phyloP scores from a whole-genome alignment of 2,329 filamentous ascomycete genomes.

The Talaromyces atroroseus region DNA sequence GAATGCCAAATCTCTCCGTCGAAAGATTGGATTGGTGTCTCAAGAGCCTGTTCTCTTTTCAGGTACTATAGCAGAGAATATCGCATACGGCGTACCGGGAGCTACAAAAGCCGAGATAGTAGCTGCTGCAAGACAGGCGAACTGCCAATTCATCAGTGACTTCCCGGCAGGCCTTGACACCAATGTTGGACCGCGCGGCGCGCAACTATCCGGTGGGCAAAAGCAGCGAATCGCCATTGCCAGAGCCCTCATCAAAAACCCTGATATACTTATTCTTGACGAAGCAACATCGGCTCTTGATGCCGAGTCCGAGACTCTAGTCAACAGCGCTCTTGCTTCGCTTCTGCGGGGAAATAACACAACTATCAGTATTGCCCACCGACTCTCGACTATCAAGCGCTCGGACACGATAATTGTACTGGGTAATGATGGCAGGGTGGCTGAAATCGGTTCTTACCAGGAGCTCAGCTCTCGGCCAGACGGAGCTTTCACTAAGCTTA shows the following conservation, averaged over 20 bases:
- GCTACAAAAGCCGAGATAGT: constrained; percentile 78
- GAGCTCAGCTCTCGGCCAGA: constrained; percentile 66
- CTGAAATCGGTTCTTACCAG: constrained; percentile 80
- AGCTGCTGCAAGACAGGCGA: constrained; percentile 80
- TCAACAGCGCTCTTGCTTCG: constrained; percentile 80
- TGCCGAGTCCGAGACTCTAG: constrained; percentile 92
- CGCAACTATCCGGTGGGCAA: constrained; percentile 90
- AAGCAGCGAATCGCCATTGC: constrained; percentile 98
- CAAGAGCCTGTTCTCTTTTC: constrained; percentile 95
- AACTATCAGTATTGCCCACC: constrained; percentile 94
- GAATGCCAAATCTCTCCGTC: constrained; percentile 88
- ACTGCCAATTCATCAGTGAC: constrained; percentile 94
- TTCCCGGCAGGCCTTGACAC: constrained; percentile 95
- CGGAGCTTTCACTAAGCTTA: constrained; percentile 87
- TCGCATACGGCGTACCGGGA: constrained; percentile 78
- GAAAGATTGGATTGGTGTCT: constrained; percentile 89
- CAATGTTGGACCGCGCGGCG: constrained; percentile 82
- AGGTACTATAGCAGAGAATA: constrained; percentile 70
- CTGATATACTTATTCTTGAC: constrained; percentile 93
- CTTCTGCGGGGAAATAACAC: constrained; percentile 85
- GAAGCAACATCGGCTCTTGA: constrained; percentile 95
- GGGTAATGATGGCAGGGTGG: constrained; percentile 77
- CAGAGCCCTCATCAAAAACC: constrained; percentile 86
- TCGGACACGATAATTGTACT: constrained; percentile 93
- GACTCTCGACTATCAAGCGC: constrained; percentile 91